phyloP scores from a whole-genome alignment of 345 rosid species.

The Citrus mangshanensis region DNA sequence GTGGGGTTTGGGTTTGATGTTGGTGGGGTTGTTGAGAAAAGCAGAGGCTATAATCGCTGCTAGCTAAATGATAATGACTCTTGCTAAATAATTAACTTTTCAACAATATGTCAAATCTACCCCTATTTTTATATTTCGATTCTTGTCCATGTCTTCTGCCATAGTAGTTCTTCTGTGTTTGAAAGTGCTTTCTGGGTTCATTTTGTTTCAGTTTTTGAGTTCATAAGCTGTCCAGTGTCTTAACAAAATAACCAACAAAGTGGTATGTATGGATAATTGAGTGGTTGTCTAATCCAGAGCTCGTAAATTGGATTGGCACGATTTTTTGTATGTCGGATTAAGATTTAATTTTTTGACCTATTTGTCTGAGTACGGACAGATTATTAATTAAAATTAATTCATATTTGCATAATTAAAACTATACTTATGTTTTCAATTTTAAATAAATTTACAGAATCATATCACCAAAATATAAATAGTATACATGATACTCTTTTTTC shows the following conservation, averaged over 20 bases:
- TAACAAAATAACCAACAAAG: neutral
- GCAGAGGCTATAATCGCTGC: conserved; percentile 18
- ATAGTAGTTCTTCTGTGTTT: no score
- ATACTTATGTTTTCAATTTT: no score
- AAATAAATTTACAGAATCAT: no score
- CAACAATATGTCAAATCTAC: neutral
- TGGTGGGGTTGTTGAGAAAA: conserved; percentile 41
- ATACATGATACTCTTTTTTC: rapidly evolving
- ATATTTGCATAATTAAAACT: no score
- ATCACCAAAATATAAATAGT: no score
- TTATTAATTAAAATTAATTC: no score
- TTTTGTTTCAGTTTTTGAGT: neutral
- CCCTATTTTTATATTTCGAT: neutral
- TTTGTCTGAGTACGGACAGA: no score
- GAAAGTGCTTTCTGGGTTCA: neutral
- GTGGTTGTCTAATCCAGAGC: no score
- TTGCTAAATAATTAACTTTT: neutral
- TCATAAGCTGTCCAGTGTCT: neutral
- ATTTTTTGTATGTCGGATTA: no score
- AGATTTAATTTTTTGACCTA: no score
- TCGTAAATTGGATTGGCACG: no score
- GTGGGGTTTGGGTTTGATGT: conserved; percentile 21
- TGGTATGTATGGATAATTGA: no score
- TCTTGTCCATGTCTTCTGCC: neutral
- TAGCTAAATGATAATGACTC: conserved; percentile 21